Evolutionary conservation across 352 stramenopile species (phyloP), one percentile per base, ranked within the genome.

Genomic region (Pythium brachiatum): DNA sequence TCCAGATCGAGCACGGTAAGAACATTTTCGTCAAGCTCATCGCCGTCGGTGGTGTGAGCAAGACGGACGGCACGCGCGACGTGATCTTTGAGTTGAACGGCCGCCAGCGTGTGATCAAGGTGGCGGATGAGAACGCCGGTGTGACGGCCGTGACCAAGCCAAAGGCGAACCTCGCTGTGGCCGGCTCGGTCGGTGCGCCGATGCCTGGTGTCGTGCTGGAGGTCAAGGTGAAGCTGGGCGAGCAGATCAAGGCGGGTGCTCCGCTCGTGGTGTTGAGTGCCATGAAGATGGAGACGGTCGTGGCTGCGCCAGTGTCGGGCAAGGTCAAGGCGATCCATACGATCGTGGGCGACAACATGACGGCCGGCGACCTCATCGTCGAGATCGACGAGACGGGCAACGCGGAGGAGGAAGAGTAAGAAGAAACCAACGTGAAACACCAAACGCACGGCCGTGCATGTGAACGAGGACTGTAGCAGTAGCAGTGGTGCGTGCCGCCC

Each of bases 231-330:
- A 95, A 96, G 66, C 80, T 82, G 38, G 96, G 96, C 34, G 84
- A 98, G 69, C 83, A 88, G 34, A 89, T 99, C 18, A 96, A 98
- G 70, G 84, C 83, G 20, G 97, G 96, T 44, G 76, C 97, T 62
- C 86, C 93, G 29, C 83, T 99, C 34, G 77, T 98, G 27, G 88
- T 98, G 47, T 76, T 99, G 48, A 97, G 83, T 31, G 97, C 97
- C 57, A 99, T 99, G 95, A 99, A 99, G 81, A 99, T 99, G 97
- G 96, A 99, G 82, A 99, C 96, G 3, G 89, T 97, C 27, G 93
- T 99, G 32, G 74, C 89, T 43, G 89, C 95, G 25, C 89, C 96
- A 1, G 87, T 95, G 52, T 82, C 78, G 41, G 97, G 97, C 61
- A 86, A 89, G 58, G 82, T 99, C 27, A 95, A 89, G 70, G 68